phyloP scores from a whole-genome alignment of 1,139 yeast genomes.

The Petasospora rhodanensis region DNA sequence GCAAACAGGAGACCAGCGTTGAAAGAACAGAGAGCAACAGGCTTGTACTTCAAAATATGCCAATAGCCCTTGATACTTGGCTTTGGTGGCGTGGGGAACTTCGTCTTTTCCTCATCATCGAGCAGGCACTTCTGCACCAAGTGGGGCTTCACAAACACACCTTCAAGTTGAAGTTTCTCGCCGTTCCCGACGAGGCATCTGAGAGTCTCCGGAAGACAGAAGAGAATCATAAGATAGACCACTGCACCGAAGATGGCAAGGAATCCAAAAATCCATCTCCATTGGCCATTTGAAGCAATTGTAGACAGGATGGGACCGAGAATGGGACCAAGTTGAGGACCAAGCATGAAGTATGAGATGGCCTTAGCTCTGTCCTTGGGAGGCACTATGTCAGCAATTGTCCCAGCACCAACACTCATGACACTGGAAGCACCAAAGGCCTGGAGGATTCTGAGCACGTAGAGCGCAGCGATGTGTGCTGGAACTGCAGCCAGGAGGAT shows the following conservation, averaged over 20 bases:
- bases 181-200: conserved; percentile 55
- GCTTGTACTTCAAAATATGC: conserved; percentile 36
- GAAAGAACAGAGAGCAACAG: conserved; percentile 45
- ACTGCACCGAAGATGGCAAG: conserved; percentile 41
- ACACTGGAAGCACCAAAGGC: conserved; percentile 55
- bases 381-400: conserved; percentile 46
- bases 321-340: conserved; percentile 57
- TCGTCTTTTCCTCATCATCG: conserved; percentile 13
- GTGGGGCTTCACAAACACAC: conserved; percentile 30
- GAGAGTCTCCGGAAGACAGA: conserved; percentile 50
- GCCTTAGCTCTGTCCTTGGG: conserved; percentile 47
- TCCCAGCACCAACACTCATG: conserved; percentile 54
- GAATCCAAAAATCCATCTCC: conserved; percentile 59
- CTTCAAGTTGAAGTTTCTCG: conserved; percentile 21
- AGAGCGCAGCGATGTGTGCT: conserved; percentile 40
- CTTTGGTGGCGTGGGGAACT: conserved; percentile 45
- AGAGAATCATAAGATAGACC: conserved; percentile 36
- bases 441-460: conserved; percentile 42
- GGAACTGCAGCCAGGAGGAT: conserved; percentile 46
- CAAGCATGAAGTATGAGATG: conserved; percentile 52
- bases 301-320: conserved; percentile 44
- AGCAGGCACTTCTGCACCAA: conserved; percentile 30
- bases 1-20: conserved; percentile 52
- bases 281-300: conserved; percentile 31
- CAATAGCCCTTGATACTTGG: conserved; percentile 39